Evolutionary conservation across 75 land plant genomes (phyloP).

Genomic region (Chamaecyparis obtusa): DNA sequence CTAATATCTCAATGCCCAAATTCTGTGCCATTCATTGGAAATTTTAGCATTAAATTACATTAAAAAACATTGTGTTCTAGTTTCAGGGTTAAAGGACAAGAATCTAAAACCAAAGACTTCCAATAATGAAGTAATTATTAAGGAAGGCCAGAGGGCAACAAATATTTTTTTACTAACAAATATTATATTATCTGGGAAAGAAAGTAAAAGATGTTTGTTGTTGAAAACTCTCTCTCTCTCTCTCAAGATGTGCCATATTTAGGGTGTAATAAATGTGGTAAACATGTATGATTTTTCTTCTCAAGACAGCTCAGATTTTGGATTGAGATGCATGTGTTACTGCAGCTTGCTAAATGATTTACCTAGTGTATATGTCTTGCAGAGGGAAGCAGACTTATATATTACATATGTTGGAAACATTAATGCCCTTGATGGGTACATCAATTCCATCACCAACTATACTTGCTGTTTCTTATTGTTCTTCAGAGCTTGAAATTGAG

Average conservation of each 20-base stretch:
- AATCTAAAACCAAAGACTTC: not conserved
- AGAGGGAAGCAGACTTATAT: conserved; percentile 81
- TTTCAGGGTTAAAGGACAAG: not conserved
- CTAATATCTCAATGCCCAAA: not conserved
- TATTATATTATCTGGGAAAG: not conserved
- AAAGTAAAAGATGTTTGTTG: not conserved
- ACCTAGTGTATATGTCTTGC: conserved; percentile 19
- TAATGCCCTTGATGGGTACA: conserved; percentile 86
- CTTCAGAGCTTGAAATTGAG: conserved; percentile 61
- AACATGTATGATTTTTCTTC: not conserved
- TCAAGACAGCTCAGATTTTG: not conserved
- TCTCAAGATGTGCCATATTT: not conserved
- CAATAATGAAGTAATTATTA: not conserved
- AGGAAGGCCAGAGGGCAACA: not conserved
- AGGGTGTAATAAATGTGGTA: not conserved
- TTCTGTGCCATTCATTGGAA: not conserved
- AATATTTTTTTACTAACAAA: not conserved
- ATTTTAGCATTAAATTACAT: not conserved
- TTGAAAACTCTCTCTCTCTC: not conserved
- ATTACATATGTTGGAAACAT: conserved; percentile 58
- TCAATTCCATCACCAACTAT: conserved; percentile 83
- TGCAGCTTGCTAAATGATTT: conserved; percentile 8
- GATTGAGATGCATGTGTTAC: not conserved
- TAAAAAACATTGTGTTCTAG: not conserved
- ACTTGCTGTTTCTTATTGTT: conserved; percentile 69